Percentiles rank a stretch among this genome's conserved stretches.
phyloP scores from a whole-genome alignment of 176 grass and related monocot genomes.

The Zea mays region DNA sequence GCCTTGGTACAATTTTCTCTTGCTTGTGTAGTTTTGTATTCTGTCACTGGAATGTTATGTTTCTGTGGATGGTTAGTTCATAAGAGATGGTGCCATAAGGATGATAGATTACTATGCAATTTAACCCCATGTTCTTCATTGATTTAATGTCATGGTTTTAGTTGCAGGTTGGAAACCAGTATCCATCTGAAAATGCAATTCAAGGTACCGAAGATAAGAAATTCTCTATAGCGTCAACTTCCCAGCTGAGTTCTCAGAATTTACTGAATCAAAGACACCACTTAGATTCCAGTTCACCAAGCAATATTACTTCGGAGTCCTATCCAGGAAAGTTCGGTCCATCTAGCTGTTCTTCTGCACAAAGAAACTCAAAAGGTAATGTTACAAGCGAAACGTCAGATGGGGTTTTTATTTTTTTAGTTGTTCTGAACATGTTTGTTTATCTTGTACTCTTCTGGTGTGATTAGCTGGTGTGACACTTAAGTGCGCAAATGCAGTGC shows the following conservation, averaged over 20 bases:
- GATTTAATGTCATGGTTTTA: conserved; percentile 28
- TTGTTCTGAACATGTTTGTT: conserved; percentile 31
- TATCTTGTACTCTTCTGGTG: neutral
- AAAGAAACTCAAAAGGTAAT: conserved; percentile 54
- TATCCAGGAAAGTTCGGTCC: conserved; percentile 49
- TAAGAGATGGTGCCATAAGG: neutral
- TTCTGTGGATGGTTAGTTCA: conserved; percentile 11
- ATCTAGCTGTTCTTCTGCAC: conserved; percentile 45
- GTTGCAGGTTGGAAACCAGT: conserved; percentile 60
- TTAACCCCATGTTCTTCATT: conserved; percentile 6
- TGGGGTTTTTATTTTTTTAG: conserved; percentile 2
- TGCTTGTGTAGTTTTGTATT: neutral
- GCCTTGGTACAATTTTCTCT: neutral
- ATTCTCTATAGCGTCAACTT: conserved; percentile 44
- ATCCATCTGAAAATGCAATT: conserved; percentile 47
- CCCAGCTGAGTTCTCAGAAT: conserved; percentile 46
- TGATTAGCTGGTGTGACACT: conserved; percentile 26
- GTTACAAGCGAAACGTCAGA: conserved; percentile 17
- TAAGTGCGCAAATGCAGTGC: conserved; percentile 30
- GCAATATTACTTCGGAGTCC: conserved; percentile 66
- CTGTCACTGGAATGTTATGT: conserved; percentile 16
- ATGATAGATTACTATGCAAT: neutral
- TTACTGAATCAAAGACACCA: conserved; percentile 47
- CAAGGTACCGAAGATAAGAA: conserved; percentile 52
- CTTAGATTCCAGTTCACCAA: conserved; percentile 61